A percentile compares a stretch with the other conserved stretches of the same genome.
These are phyloP conservation scores for Rickenella mellea DNA, from an alignment of 768 basidiomycete species.

Conservation along the genomic window DNA sequence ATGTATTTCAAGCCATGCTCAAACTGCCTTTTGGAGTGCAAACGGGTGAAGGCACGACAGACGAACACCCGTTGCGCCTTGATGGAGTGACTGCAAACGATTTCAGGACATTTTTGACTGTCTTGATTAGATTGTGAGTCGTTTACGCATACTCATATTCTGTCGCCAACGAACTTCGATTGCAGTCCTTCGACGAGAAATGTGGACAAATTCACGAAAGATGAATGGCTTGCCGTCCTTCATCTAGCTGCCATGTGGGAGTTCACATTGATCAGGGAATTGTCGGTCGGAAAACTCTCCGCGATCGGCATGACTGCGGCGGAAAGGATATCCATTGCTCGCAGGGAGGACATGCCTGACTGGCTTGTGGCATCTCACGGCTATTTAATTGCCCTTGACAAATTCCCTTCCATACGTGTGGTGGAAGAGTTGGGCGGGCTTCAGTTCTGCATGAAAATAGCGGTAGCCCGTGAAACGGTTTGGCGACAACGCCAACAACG, in stretches of 20 bases:
- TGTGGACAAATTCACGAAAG: conserved; percentile 5
- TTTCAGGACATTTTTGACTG: conserved; percentile 15
- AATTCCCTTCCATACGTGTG: no score
- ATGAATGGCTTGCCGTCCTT: conserved; percentile 34
- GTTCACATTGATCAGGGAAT: conserved; percentile 27
- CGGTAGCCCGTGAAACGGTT: no score
- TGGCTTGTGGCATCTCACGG: conserved; percentile 29
- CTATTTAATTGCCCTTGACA: no score
- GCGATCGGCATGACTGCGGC: conserved; percentile 24
- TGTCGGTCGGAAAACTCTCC: conserved; percentile 30
- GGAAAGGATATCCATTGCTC: conserved; percentile 30
- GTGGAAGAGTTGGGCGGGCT: no score
- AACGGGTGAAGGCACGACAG: conserved; percentile 18
- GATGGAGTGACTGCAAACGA: conserved; percentile 17
- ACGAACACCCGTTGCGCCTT: conserved; percentile 19
- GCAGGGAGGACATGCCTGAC: conserved; percentile 23
- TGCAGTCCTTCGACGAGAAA: neutral
- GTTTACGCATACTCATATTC: no score
- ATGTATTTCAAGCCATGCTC: conserved; percentile 18
- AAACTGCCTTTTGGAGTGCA: conserved; percentile 19
- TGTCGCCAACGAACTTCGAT: no score
- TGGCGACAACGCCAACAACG: no score
- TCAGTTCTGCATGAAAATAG: no score
- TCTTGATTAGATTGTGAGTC: conserved; percentile 21
- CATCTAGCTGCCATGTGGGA: conserved; percentile 29